Base-by-base conservation (phyloP, 495 filamentous ascomycete genomes). In the Cairneyella variabilis region DNA sequence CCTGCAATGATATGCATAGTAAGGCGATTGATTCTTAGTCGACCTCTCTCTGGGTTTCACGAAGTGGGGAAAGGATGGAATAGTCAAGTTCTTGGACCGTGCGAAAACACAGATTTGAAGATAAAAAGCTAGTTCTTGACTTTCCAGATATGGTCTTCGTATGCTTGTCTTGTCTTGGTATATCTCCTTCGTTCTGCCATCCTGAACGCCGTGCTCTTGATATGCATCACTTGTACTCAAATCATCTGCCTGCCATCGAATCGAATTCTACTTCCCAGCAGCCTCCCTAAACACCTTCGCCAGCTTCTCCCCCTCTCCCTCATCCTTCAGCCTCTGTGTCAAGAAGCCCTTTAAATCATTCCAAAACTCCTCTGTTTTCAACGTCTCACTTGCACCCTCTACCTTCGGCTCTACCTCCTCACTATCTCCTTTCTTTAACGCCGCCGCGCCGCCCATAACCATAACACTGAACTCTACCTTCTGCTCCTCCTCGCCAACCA, bases 351-450 rank as follows among this genome's bases (percentile, higher is more conserved):
- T 83, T 57, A 98, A 65, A 75, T 97, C 93, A 28, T 71, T 69
- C 93, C 93, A 98, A 69, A 98, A 98, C 55, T 78, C 82, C 27
- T 86, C 83, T 21, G 80, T 85, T 54, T 75, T 62, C 56, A 97
- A 60, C 34, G 86, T 76, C 20, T 76, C 78, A 58, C 77, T 80
- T 22, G 73, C 67, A 12, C 77, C 83, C 49, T 79, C 74, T 23
- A 76, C 79, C 53, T 72, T 70, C n/a, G 68, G 62, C 23, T 55
- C 59, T 22, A 57, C 62, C 42, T 67, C 61, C 25, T 51, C 62
- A 17, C 49, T 52, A 23, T 52, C 55, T 42, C 39, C 34, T 39
- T 50, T 53, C 55, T 59, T 49, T 48, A 41, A 64, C 54, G 60
- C 64, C 42, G 59, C 72, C 17, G 74, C 81, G 9, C 82, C 83